These are phyloP conservation scores for Epichloe gansuensis DNA, from an alignment of 2,329 filamentous ascomycete species.

Conservation along the genomic window DNA sequence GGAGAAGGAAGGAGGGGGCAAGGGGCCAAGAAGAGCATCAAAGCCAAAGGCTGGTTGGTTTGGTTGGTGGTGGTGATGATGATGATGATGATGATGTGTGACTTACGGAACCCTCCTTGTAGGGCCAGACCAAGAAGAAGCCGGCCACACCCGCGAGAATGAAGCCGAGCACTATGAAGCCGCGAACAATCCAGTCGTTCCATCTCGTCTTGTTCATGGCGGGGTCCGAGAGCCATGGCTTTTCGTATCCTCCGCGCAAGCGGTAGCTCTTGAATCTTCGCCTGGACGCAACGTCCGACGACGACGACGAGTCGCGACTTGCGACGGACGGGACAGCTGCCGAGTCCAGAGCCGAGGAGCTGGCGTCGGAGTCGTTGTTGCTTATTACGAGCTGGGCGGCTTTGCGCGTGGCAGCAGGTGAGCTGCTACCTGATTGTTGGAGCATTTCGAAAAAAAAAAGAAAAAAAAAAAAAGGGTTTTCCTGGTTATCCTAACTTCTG, in stretches of 20 bases:
- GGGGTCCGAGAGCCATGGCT: slow-evolving; percentile 25
- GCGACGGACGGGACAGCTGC: neutral
- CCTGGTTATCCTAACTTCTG: too few species aligned
- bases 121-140: slow-evolving; percentile 18
- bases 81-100: neutral
- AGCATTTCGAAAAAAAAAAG: neutral
- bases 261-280: slow-evolving; percentile 22
- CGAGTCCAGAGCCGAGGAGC: neutral
- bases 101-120: slow-evolving; percentile 12
- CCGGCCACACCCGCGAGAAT: slow-evolving; percentile 20
- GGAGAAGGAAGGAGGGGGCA: too few species aligned
- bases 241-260: slow-evolving; percentile 21
- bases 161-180: slow-evolving; percentile 21
- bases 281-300: slow-evolving; percentile 4
- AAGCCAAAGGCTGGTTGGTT: too few species aligned
- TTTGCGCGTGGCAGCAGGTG: neutral
- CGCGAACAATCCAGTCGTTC: slow-evolving; percentile 23
- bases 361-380: neutral
- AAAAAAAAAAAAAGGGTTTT: too few species aligned
- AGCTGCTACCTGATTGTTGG: neutral
- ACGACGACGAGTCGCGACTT: slow-evolving; percentile 1
- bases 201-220: slow-evolving; percentile 19
- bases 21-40: too few species aligned
- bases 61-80: too few species aligned
- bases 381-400: neutral